Percentiles rank a stretch among this genome's conserved stretches.
Evolutionary conservation across 176 grass and related monocot species (phyloP).

Genomic region (Oryza coarctata): DNA sequence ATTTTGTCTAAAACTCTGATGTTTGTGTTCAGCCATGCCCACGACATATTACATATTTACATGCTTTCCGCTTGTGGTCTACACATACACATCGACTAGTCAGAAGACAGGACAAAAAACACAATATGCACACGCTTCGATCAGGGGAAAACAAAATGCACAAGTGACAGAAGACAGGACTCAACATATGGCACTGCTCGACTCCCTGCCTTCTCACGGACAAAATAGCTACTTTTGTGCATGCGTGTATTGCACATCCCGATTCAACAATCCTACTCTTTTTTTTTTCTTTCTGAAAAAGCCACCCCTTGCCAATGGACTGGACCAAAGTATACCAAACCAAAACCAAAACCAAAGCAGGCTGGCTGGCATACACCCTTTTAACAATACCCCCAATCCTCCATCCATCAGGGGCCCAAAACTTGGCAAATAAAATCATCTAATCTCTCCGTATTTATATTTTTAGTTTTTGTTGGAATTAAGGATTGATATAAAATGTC

Average conservation of each 20-base stretch:
- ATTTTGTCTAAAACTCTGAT: too few relatives aligned
- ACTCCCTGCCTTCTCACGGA: neutral
- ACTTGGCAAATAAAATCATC: slow-evolving; percentile 4
- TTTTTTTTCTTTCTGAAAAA: neutral
- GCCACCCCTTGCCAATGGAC: neutral
- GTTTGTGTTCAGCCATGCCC: too few relatives aligned
- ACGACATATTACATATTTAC: neutral
- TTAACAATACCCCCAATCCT: neutral
- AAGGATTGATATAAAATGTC: too few relatives aligned
- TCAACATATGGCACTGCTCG: neutral
- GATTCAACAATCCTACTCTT: neutral
- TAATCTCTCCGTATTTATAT: too few relatives aligned
- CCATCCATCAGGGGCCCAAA: slow-evolving; percentile 3
- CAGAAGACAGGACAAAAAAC: too few relatives aligned
- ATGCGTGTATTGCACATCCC: neutral
- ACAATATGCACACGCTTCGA: neutral
- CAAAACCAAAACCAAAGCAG: neutral
- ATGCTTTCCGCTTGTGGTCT: neutral
- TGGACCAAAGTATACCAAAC: neutral
- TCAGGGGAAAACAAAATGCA: neutral
- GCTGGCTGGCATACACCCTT: neutral
- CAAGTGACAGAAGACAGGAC: neutral
- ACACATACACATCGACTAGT: neutral
- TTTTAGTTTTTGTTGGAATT: too few relatives aligned
- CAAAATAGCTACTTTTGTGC: neutral